Percentiles rank a stretch among this genome's conserved stretches.
phyloP scores from a whole-genome alignment of 441 rosid genomes.

The Codiaeum variegatum region DNA sequence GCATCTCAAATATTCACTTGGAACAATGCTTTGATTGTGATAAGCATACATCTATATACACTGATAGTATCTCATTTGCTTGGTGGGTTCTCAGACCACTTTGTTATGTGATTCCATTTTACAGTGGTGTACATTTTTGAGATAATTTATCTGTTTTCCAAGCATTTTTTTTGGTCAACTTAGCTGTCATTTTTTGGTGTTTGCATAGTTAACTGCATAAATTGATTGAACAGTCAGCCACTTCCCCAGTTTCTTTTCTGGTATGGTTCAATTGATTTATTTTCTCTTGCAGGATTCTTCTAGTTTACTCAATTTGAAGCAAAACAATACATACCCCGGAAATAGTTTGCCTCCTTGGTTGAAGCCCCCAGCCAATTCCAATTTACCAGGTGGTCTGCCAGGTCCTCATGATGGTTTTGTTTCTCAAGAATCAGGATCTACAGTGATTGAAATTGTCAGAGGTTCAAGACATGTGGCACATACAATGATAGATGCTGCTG shows the following conservation, averaged over 20 bases:
- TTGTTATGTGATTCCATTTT: not conserved
- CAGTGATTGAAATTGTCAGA: constrained; percentile 59
- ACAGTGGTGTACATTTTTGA: not conserved
- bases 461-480: constrained; percentile 67
- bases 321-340: constrained; percentile 33
- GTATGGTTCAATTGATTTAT: constrained; percentile 12
- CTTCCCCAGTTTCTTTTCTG: constrained; percentile 15
- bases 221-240: not conserved
- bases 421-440: constrained; percentile 66
- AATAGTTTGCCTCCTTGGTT: constrained; percentile 39
- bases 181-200: not conserved
- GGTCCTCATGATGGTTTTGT: constrained; percentile 27
- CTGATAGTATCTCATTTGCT: not conserved
- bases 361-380: constrained; percentile 33
- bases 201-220: not conserved
- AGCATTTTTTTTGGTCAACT: not conserved
- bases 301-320: constrained; percentile 39
- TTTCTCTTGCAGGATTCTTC: constrained; percentile 49
- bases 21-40: not conserved
- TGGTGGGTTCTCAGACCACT: not conserved
- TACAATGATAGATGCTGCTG: constrained; percentile 81
- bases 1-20: not conserved
- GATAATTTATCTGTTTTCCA: not conserved
- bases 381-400: constrained; percentile 27
- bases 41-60: not conserved